Evolutionary conservation across 768 basidiomycete genomes (phyloP), one percentile per base, ranked within the genome.

Genomic region (Clavaria fumosa): DNA sequence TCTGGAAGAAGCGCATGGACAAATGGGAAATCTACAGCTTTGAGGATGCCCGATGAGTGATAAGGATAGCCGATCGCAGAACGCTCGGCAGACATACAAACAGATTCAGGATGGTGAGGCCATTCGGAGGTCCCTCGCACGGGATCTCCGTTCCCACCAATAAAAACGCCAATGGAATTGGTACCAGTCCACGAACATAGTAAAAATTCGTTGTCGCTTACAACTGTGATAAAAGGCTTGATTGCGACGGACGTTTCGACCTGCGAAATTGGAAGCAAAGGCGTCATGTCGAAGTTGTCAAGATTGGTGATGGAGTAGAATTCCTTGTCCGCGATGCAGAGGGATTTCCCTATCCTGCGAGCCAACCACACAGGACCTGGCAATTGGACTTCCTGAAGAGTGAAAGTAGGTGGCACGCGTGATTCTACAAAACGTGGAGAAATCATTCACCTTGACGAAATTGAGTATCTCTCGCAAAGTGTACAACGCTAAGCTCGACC

Each of bases 41-140:
- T 33, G 20, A 23, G 19, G 41, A 34, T 32, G 31, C 12, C 14
- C 35, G 26, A 17, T 24, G 27, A 30, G 20, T 20, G 26, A 24
- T 18, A 4, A 35, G 23, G 17, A 39, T 18, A 10, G 24, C 20
- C 31, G n/a, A 28, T 24, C 40, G 20, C 37, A 41, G 14, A 21
- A 18, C n/a, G 17, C 32, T 23, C 10, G 21, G 32, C 36, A 3
- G 23, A 70, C 81, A 50, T 49, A 90, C 86, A 76, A 24, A 88
- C 60, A 14, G 75, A 69, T 17, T 73, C 59, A 0, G 89, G 85
- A 61, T 91, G 76, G 35, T 62, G 69, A 2, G 74, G 67, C 85
- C 88, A 95, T 51, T 86, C 72, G 31, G 95, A 59, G 2, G 90
- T 91, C 2, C 89, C 89, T 32, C 90, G 69, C 5, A 88, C 78